These are phyloP conservation scores for Penstemon eatonii DNA, from an alignment of 257 asterid genomes.

Conservation along the genomic window DNA sequence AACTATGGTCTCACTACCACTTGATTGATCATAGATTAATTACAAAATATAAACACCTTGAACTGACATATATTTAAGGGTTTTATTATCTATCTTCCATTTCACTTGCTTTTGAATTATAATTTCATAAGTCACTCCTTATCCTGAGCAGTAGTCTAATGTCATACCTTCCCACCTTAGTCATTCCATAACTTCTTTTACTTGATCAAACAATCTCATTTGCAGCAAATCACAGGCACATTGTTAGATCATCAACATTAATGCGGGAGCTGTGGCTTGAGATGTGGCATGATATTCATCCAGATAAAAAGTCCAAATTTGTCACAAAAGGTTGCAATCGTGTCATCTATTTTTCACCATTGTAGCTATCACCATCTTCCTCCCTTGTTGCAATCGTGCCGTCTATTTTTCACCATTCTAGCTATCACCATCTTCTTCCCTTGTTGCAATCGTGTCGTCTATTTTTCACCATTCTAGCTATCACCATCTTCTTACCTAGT, in stretches of 20 bases:
- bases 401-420: constrained; percentile 10
- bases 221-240: constrained; percentile 96
- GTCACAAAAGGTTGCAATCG: constrained; percentile 77
- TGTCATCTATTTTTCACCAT: constrained; percentile 16
- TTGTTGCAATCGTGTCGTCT: constrained; percentile 34
- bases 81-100: neutral
- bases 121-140: constrained; percentile 2
- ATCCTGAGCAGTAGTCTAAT: neutral
- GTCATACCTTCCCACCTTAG: constrained; percentile 1
- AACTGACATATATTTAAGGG: neutral
- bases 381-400: constrained; percentile 33
- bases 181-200: constrained; percentile 7
- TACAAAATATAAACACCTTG: constrained; percentile 2
- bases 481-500: constrained; percentile 15
- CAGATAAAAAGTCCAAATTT: constrained; percentile 71
- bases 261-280: constrained; percentile 99
- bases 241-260: constrained; percentile 78
- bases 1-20: neutral
- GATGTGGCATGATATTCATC: constrained; percentile 97
- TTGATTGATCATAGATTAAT: constrained; percentile 10
- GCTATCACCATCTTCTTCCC: constrained; percentile 4
- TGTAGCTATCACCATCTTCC: constrained; percentile 3
- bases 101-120: constrained; percentile 10
- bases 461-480: constrained; percentile 13
- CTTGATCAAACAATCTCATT: constrained; percentile 29